Base-by-base conservation (phyloP, 2,329 filamentous ascomycete genomes). In the Fusarium sp. region DNA sequence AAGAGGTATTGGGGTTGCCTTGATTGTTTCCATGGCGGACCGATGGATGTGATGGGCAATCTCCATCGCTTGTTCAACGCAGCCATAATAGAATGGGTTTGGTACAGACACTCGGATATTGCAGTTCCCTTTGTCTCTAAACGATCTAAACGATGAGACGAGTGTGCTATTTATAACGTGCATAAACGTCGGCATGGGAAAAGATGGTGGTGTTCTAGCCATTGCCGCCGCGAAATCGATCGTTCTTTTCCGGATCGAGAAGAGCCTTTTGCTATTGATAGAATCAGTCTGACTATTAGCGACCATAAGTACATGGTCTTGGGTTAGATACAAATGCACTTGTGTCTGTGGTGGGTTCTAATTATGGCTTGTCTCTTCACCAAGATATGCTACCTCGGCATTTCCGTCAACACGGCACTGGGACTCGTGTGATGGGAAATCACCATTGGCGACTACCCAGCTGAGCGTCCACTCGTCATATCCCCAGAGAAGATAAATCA, bases 1-100 rank as follows among this genome's bases (percentile, higher is more conserved):
- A 54, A 11, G 50, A 51, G 5, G 35, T 51, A 5, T n/a, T 69
- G 1, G 11, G 32, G 0, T 25, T 68, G 23, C n/a, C 42, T 9
- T 65, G 17, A 38, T 13, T 8, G 31, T 8, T 14, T 14, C 6
- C n/a, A 13, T 2, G 13, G 29, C 29, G 13, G 29, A 13, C 29
- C 29, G 10, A 9, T 13, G 5, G 5, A 11, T 13, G 3, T 11
- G 4, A 6, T 31, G 6, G 21, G 21, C 23, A 25, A 11, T 2
- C 6, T 27, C 6, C 15, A 11, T 27, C 14, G 15, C 19, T 15
- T 9, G 19, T 15, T 15, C 5, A 15, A 15, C 6, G 33, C 19
- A 19, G 4, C 19, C 19, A 19, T 19, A 19, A 3, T 19, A 19
- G 4, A 19, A 19, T 4, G 19, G 4, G 19, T 19, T 19, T n/a